Evolutionary conservation across 176 grass and related monocot genomes (phyloP), one percentile per base, ranked within the genome.

Genomic region (Paspalum notatum): DNA sequence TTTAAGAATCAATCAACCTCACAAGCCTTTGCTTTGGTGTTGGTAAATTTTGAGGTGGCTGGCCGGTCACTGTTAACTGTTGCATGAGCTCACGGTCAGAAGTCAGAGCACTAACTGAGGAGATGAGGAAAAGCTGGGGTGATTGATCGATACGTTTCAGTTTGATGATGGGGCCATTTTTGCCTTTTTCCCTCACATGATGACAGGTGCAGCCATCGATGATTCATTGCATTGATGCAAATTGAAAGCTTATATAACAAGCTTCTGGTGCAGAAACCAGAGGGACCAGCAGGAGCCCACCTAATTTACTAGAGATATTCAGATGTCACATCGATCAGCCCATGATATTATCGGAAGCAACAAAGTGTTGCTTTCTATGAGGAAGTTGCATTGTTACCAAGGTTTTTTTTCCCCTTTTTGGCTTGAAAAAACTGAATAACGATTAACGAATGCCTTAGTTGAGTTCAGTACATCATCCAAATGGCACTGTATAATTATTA

Each of bases 21-120:
- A 13, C 15, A 27, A 43, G 20, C 14, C 0, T 25, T 67, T 51
- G 24, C 44, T 32, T 66, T 57, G 52, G 86, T 68, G 50, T 57
- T 56, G 65, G 57, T 72, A 39, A 74, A 45, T 37, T 61, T 48
- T 52, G 38, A 48, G 5, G 14, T 76, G 47, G 82, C 46, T 89
- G 25, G 40, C 11, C 38, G 7, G 39, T 80, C 87, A 38, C 53
- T 24, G 14, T 55, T 40, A 47, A 80, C 82, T 89, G 77, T 58
- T 88, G 59, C 60, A 79, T 67, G 59, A 57, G 49, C 63, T 52
- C 58, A 83, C 66, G 47, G 72, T 56, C 82, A 52, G 63, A 84
- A 57, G 0, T 17, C 41, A 52, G 24, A 32, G 16, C 43, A 46
- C 11, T 8, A 46, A 10, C 8, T 11, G 11, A 32, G 56, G 63